Percentiles rank a stretch among this genome's conserved stretches.
These are phyloP conservation scores for Hericium coralloides DNA, from an alignment of 768 basidiomycete genomes.

Conservation along the genomic window DNA sequence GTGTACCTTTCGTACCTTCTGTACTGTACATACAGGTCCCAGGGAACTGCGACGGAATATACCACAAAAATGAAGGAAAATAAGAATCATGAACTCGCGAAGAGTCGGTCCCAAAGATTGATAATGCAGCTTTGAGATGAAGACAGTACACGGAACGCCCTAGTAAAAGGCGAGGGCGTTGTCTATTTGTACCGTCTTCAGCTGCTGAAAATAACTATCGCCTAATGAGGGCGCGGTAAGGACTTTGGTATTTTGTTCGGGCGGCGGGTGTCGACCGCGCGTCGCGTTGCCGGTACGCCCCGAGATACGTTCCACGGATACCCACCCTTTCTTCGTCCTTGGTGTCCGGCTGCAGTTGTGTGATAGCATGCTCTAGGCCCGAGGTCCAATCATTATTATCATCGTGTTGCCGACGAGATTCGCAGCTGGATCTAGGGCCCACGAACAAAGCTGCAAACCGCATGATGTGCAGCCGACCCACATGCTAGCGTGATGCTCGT, in stretches of 20 bases:
- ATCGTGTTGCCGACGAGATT: too few species aligned
- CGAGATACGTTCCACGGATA: too few species aligned
- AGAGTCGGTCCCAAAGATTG: slow-evolving; percentile 13
- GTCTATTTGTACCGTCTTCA: slow-evolving; percentile 17
- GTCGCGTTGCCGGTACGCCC: background rate
- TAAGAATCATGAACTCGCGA: slow-evolving; percentile 8
- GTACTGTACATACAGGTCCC: too few species aligned
- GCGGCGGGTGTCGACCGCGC: background rate
- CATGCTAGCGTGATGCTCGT: too few species aligned
- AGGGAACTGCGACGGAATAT: background rate
- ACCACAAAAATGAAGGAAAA: background rate
- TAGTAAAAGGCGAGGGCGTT: slow-evolving; percentile 66
- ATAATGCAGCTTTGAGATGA: slow-evolving; percentile 1
- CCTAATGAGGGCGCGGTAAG: background rate
- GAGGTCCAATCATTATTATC: too few species aligned
- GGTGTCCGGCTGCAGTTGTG: too few species aligned
- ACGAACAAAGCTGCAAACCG: too few species aligned
- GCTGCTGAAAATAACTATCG: background rate
- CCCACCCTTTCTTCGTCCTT: too few species aligned
- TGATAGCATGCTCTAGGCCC: too few species aligned
- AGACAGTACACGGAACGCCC: slow-evolving; percentile 49
- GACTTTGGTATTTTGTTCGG: background rate
- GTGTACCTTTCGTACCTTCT: too few species aligned
- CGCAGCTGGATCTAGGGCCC: too few species aligned
- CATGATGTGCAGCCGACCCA: too few species aligned